A percentile compares a stretch with the other conserved stretches of the same genome.
Conservation (phyloP, 441 rosid species). For the Eruca vesicaria region DNA sequence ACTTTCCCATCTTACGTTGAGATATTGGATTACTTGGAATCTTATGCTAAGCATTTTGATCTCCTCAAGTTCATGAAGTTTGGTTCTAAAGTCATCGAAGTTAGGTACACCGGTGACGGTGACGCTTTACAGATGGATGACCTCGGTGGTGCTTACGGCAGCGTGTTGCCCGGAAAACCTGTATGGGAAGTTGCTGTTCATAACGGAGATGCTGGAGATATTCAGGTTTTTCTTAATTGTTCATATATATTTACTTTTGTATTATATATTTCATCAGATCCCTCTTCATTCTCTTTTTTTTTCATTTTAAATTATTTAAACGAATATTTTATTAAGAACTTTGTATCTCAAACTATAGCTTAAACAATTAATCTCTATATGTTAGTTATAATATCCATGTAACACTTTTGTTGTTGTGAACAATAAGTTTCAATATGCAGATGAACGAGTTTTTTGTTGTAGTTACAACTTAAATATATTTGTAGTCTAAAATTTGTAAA, state of each 20-base stretch:
- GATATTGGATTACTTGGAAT: constrained; percentile 66
- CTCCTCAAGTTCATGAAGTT: constrained; percentile 57
- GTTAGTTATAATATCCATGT: too few relatives aligned
- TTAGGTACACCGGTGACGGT: constrained; percentile 48
- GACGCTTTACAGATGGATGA: constrained; percentile 19
- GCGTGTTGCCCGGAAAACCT: constrained; percentile 59
- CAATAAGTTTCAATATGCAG: background rate
- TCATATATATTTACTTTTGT: background rate
- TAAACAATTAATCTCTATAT: too few relatives aligned
- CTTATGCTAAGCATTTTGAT: constrained; percentile 70
- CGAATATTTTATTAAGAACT: too few relatives aligned
- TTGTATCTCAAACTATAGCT: too few relatives aligned
- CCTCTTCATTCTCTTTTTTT: background rate
- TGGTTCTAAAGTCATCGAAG: constrained; percentile 66
- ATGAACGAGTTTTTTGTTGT: background rate
- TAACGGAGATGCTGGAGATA: constrained; percentile 41
- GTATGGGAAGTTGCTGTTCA: constrained; percentile 84
- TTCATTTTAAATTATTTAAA: too few relatives aligned
- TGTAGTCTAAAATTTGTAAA: background rate
- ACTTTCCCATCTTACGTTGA: constrained; percentile 67
- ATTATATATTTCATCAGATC: background rate
- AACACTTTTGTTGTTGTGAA: background rate
- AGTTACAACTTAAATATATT: background rate
- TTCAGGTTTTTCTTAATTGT: constrained; percentile 52
- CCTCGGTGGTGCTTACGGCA: constrained; percentile 35